phyloP scores from a whole-genome alignment of 164 flowering plant genomes.

The Pachysandra terminalis region DNA sequence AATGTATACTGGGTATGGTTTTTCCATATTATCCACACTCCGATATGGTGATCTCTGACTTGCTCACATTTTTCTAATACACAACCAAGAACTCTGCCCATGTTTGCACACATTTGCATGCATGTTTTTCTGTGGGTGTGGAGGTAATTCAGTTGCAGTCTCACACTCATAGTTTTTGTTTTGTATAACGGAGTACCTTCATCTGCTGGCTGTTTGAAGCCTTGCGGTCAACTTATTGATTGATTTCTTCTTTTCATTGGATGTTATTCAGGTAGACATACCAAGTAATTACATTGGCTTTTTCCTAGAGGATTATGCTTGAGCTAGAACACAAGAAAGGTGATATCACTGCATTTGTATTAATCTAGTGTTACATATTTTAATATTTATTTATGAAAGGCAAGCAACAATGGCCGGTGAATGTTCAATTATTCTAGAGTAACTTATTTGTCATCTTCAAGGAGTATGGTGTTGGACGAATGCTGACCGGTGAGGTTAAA shows the following conservation, averaged over 20 bases:
- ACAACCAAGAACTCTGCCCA: too few species aligned
- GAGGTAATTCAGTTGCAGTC: too few species aligned
- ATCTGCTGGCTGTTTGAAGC: background rate
- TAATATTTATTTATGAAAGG: background rate
- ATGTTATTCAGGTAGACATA: slow-evolving; percentile 71
- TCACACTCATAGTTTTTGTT: background rate
- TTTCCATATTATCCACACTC: too few species aligned
- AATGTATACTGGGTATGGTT: too few species aligned
- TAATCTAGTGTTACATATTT: too few species aligned
- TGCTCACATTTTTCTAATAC: too few species aligned
- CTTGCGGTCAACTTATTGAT: background rate
- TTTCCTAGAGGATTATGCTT: slow-evolving; percentile 90
- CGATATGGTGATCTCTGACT: too few species aligned
- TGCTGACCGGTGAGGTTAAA: slow-evolving; percentile 95
- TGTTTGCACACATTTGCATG: too few species aligned
- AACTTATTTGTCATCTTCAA: slow-evolving; percentile 19
- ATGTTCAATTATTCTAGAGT: background rate
- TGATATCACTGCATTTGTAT: slow-evolving; percentile 29
- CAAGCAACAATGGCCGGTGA: background rate
- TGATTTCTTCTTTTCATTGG: slow-evolving; percentile 1
- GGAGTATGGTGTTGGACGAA: slow-evolving; percentile 86
- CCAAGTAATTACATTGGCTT: slow-evolving; percentile 81
- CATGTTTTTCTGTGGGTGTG: too few species aligned
- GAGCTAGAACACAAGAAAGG: slow-evolving; percentile 77
- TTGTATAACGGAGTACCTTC: background rate